Percentiles rank a stretch among this genome's conserved stretches.
Conservation (phyloP, 306 rosid genomes). For the Fagus crenata region DNA sequence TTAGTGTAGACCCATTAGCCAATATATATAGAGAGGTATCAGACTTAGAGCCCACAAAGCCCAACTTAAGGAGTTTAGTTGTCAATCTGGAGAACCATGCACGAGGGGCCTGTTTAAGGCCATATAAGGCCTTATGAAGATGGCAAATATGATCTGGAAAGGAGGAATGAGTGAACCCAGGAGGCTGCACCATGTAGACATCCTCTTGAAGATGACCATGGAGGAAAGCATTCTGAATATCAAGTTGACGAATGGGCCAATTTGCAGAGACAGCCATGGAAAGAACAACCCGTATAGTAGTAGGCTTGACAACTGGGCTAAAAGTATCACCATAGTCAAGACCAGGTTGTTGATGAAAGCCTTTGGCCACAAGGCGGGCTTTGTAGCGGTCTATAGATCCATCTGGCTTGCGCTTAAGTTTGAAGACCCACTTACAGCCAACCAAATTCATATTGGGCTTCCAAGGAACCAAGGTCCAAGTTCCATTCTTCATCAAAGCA, state of each 20-base stretch:
- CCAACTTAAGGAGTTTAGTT: not conserved
- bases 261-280: not conserved
- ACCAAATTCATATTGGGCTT: too few relatives aligned
- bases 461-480: too few relatives aligned
- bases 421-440: too few relatives aligned
- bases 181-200: not conserved
- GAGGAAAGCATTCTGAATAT: not conserved
- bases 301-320: not conserved
- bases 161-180: not conserved
- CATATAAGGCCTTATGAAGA: not conserved
- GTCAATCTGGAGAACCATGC: not conserved
- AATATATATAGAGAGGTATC: not conserved
- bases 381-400: too few relatives aligned
- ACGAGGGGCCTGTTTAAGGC: not conserved
- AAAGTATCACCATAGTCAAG: not conserved
- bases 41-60: not conserved
- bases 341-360: too few relatives aligned
- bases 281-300: not conserved
- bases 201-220: not conserved
- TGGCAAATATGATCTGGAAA: not conserved
- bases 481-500: too few relatives aligned
- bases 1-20: not conserved
- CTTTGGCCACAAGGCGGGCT: too few relatives aligned
- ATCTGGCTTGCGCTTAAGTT: too few relatives aligned
- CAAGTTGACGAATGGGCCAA: not conserved